Percentiles rank a stretch among this genome's conserved stretches.
phyloP scores from a whole-genome alignment of 2,329 filamentous ascomycete species.

The Diaporthe sp. region DNA sequence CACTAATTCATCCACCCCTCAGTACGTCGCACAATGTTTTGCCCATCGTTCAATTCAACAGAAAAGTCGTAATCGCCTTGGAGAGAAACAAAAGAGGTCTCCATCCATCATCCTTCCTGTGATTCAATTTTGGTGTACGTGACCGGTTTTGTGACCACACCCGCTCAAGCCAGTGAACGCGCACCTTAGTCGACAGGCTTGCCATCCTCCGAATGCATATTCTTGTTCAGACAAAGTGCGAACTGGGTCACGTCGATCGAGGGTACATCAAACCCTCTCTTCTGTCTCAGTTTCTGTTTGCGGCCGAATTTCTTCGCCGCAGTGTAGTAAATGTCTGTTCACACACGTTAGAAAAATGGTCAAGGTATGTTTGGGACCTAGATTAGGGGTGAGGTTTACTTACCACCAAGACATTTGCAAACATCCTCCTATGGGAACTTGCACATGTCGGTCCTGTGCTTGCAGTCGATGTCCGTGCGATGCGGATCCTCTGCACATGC shows the following conservation, averaged over 20 bases:
- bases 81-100: too few species aligned
- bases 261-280: not conserved
- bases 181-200: not conserved
- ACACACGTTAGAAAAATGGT: not conserved
- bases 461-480: slow-evolving; percentile 6
- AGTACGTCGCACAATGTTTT: not conserved
- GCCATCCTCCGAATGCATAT: not conserved
- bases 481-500: not conserved
- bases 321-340: not conserved
- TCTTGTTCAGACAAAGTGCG: not conserved
- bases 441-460: slow-evolving; percentile 14
- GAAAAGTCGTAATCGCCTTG: too few species aligned
- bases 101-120: not conserved
- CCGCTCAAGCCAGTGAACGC: too few species aligned
- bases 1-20: not conserved
- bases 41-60: not conserved
- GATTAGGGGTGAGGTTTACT: not conserved
- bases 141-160: not conserved
- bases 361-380: not conserved
- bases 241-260: not conserved
- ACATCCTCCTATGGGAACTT: not conserved
- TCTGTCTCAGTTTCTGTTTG: not conserved
- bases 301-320: not conserved
- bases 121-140: not conserved
- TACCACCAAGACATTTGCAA: slow-evolving; percentile 6